A percentile compares a stretch with the other conserved stretches of the same genome.
These are phyloP conservation scores for Peniophora sp. DNA, from an alignment of 1,284 basidiomycete genomes.

Conservation along the genomic window DNA sequence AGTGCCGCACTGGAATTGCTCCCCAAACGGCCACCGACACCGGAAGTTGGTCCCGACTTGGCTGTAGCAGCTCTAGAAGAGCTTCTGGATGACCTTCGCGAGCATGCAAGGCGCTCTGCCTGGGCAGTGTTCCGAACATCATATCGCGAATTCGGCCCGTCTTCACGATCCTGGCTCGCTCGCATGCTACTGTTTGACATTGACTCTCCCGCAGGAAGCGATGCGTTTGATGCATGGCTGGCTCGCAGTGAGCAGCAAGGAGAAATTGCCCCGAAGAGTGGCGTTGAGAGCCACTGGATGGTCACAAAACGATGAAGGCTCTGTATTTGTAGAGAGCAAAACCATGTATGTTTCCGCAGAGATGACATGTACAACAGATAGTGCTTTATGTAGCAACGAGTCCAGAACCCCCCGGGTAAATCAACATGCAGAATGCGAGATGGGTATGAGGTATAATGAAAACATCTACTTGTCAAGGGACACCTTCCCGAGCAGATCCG, in stretches of 20 bases:
- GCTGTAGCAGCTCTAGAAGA: slow-evolving; percentile 32
- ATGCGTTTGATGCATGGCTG: slow-evolving; percentile 43
- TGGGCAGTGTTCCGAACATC: slow-evolving; percentile 57
- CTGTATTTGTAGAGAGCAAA: neutral
- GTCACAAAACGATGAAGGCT: slow-evolving; percentile 19
- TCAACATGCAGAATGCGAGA: neutral
- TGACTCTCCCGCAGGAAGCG: neutral
- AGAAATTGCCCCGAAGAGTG: slow-evolving; percentile 36
- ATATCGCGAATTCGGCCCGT: slow-evolving; percentile 46
- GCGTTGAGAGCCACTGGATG: slow-evolving; percentile 47
- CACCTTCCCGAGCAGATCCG: slow-evolving; percentile 53
- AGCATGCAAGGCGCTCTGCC: slow-evolving; percentile 39
- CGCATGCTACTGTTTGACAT: slow-evolving; percentile 32
- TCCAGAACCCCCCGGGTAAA: neutral
- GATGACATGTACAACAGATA: neutral
- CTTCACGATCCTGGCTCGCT: slow-evolving; percentile 40
- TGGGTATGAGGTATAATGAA: neutral
- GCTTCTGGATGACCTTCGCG: slow-evolving; percentile 38
- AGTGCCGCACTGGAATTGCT: slow-evolving; percentile 10
- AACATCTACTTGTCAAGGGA: slow-evolving; percentile 23
- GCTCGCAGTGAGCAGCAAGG: slow-evolving; percentile 21
- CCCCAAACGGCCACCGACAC: slow-evolving; percentile 7
- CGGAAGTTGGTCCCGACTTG: slow-evolving; percentile 17
- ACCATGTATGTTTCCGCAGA: neutral
- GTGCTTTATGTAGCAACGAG: neutral